Conservation (phyloP, 306 rosid genomes). For the Cucurbita argyrosperma region DNA sequence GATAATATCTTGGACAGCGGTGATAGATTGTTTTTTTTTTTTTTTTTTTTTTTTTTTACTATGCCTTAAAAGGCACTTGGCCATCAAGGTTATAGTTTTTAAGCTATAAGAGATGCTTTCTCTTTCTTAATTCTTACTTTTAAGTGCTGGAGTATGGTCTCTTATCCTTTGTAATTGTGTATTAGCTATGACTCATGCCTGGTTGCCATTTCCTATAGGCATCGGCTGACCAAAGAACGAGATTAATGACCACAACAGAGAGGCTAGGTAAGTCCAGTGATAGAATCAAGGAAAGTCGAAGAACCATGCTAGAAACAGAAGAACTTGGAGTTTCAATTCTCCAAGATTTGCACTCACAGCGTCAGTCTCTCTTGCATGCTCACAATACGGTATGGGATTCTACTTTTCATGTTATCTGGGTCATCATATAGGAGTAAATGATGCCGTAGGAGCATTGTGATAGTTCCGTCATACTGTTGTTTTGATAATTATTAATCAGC, state of each 20-base stretch:
- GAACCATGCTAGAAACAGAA: slow-evolving; percentile 96
- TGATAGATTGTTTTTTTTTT: background rate
- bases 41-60: background rate
- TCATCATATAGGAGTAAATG: background rate
- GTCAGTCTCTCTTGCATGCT: slow-evolving; percentile 84
- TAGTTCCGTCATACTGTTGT: background rate
- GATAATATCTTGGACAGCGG: background rate
- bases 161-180: background rate
- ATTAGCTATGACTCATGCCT: slow-evolving; percentile 9
- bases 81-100: background rate
- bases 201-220: slow-evolving; percentile 40
- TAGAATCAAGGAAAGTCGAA: slow-evolving; percentile 71
- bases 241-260: slow-evolving; percentile 72
- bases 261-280: slow-evolving; percentile 61
- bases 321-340: slow-evolving; percentile 96
- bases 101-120: background rate
- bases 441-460: background rate
- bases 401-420: background rate
- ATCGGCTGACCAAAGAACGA: slow-evolving; percentile 72
- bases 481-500: background rate
- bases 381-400: slow-evolving; percentile 38
- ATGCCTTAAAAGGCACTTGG: background rate
- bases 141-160: background rate
- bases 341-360: slow-evolving; percentile 88
- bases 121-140: background rate